Evolutionary conservation across 1,139 yeast genomes (phyloP).

Genomic region (Saccharomyces hybrid): DNA sequence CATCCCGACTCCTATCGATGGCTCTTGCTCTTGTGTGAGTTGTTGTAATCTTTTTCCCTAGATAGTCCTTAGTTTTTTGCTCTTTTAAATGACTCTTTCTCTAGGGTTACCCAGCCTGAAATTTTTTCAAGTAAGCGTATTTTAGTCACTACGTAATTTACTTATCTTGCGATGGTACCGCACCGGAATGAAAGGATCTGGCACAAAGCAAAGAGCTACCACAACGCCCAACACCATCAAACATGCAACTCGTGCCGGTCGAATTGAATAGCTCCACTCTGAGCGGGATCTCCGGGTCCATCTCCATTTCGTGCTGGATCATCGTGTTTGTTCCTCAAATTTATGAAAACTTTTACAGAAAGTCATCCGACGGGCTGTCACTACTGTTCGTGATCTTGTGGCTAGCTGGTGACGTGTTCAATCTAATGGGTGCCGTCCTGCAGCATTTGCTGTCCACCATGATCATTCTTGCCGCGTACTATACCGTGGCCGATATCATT

Average conservation of each 20-base stretch:
- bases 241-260: slow-evolving; percentile 43
- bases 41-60: no score
- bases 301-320: slow-evolving; percentile 95
- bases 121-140: not conserved
- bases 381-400: slow-evolving; percentile 74
- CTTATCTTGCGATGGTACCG: not conserved
- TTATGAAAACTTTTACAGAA: slow-evolving; percentile 78
- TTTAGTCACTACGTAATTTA: not conserved
- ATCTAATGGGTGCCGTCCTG: slow-evolving; percentile 77
- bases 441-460: slow-evolving; percentile 90
- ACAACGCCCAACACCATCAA: not conserved
- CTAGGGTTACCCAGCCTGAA: not conserved
- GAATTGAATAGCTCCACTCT: slow-evolving; percentile 64
- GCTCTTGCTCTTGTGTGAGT: not conserved
- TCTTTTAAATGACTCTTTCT: not conserved
- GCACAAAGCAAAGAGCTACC: not conserved
- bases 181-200: not conserved
- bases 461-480: slow-evolving; percentile 83
- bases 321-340: slow-evolving; percentile 98
- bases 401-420: slow-evolving; percentile 86
- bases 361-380: slow-evolving; percentile 82
- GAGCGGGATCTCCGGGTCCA: slow-evolving; percentile 83
- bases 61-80: not conserved
- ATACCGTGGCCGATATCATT: slow-evolving; percentile 82
- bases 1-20: no score